These are phyloP conservation scores for Paraphoma sp. DNA, from an alignment of 2,329 filamentous ascomycete species.

Conservation along the genomic window DNA sequence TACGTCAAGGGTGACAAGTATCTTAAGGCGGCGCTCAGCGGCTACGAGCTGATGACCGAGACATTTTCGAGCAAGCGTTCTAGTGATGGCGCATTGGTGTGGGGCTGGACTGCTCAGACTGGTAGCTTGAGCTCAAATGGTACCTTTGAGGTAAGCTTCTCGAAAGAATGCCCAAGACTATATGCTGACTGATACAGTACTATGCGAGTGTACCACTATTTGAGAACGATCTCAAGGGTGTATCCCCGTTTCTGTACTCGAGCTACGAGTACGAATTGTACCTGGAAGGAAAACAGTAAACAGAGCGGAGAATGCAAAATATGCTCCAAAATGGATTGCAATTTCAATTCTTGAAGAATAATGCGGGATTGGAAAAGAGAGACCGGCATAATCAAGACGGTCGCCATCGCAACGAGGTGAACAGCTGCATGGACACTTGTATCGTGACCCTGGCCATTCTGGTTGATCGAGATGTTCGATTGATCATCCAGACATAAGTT, in stretches of 20 bases:
- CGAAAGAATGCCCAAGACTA: background rate
- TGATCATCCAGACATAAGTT: too few species aligned
- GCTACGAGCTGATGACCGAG: conserved; percentile 15
- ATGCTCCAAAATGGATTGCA: too few species aligned
- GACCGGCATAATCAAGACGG: too few species aligned
- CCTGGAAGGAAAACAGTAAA: conserved; percentile 8
- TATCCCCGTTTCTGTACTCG: conserved; percentile 25
- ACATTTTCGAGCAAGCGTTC: conserved; percentile 11
- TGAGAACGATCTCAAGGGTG: conserved; percentile 27
- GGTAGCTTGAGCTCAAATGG: conserved; percentile 18
- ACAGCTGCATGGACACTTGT: too few species aligned
- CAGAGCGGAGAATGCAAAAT: background rate
- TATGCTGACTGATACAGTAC: conserved; percentile 13
- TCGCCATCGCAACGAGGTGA: too few species aligned
- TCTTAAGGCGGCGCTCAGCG: conserved; percentile 9
- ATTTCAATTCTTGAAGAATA: too few species aligned
- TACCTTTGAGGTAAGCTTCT: conserved; percentile 14
- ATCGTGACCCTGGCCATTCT: too few species aligned
- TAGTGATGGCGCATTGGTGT: conserved; percentile 11
- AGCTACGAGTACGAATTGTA: conserved; percentile 27
- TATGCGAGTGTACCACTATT: conserved; percentile 27
- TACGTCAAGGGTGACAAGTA: conserved; percentile 14
- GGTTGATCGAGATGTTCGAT: too few species aligned
- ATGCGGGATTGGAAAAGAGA: too few species aligned
- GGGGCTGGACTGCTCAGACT: conserved; percentile 15